Percentiles rank a stretch among this genome's conserved stretches.
Conservation (phyloP, 148 eudicot genomes). For the Salicornia ramosissima region DNA sequence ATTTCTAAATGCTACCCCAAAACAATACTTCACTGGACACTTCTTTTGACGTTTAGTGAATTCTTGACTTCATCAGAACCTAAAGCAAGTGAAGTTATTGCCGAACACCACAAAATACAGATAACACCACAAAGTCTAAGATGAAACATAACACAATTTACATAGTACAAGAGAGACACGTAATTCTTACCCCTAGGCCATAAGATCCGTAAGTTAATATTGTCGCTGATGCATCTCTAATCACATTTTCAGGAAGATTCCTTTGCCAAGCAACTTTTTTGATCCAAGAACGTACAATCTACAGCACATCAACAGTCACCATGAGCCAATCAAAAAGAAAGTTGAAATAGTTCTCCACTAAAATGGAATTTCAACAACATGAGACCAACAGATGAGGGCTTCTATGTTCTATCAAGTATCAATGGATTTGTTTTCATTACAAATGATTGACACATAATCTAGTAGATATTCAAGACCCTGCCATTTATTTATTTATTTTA, state of each 20-base stretch:
- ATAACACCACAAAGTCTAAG: background rate
- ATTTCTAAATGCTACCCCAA: background rate
- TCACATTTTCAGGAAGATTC: constrained; percentile 21
- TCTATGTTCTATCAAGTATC: no score
- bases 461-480: background rate
- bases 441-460: background rate
- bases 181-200: constrained; percentile 56
- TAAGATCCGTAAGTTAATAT: constrained; percentile 59
- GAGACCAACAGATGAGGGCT: background rate
- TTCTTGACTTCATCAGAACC: background rate
- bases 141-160: background rate
- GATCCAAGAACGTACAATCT: constrained; percentile 50
- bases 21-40: background rate
- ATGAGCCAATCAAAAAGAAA: background rate
- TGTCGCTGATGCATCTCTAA: constrained; percentile 39
- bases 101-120: background rate
- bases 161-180: background rate
- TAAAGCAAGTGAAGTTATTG: background rate
- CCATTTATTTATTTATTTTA: background rate
- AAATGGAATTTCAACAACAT: background rate
- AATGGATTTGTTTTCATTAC: no score
- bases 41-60: background rate
- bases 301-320: constrained; percentile 10
- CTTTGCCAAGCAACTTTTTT: constrained; percentile 41
- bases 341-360: background rate